Conservation (phyloP, 768 basidiomycete species). For the Termitomyces sp. region DNA sequence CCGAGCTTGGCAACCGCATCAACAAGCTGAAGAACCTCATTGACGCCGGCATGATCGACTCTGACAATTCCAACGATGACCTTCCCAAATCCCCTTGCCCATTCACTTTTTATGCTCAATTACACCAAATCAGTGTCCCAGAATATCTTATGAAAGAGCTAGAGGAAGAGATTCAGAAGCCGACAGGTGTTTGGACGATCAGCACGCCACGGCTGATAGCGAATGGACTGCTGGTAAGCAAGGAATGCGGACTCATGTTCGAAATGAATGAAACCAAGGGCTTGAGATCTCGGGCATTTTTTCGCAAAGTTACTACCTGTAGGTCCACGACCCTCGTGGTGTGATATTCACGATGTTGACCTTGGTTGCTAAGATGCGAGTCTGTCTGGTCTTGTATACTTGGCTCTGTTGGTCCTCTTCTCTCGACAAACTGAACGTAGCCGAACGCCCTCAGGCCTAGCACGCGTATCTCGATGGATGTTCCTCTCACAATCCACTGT, state of each 20-base stretch:
- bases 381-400: constrained; percentile 57
- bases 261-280: constrained; percentile 64
- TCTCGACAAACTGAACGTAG: constrained; percentile 71
- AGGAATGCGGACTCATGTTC: constrained; percentile 73
- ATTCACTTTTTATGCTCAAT: constrained; percentile 61
- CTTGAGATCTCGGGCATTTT: constrained; percentile 65
- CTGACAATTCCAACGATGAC: constrained; percentile 39
- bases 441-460: constrained; percentile 72
- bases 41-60: constrained; percentile 56
- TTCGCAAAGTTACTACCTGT: constrained; percentile 70
- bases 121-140: constrained; percentile 49
- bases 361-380: constrained; percentile 56
- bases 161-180: constrained; percentile 68
- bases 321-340: constrained; percentile 12
- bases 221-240: constrained; percentile 67
- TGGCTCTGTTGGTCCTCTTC: constrained; percentile 59
- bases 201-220: constrained; percentile 49
- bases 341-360: not conserved
- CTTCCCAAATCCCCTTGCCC: constrained; percentile 48
- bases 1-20: constrained; percentile 55
- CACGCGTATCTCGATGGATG: constrained; percentile 77
- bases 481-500: constrained; percentile 75
- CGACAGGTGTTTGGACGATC: constrained; percentile 64
- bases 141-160: constrained; percentile 56
- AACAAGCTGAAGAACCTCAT: constrained; percentile 56